phyloP scores from a whole-genome alignment of 2,329 filamentous ascomycete genomes.

The Sarocladiaceae sp. region DNA sequence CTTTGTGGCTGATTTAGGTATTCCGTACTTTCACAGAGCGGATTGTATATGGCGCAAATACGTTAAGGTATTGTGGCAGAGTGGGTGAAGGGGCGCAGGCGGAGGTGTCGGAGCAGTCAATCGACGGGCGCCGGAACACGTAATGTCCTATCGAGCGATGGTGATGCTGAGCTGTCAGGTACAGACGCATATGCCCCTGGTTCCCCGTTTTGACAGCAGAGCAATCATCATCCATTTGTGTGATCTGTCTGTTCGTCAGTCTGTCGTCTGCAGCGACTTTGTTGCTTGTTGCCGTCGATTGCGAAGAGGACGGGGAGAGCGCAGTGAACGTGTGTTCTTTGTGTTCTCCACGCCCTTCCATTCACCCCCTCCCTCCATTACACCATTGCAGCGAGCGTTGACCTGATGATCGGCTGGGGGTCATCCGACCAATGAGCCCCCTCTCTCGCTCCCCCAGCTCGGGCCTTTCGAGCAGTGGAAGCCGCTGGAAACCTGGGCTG shows the following conservation, averaged over 20 bases:
- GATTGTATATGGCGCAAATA: not conserved
- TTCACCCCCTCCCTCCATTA: slow-evolving; percentile 5
- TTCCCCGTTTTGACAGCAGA: not conserved
- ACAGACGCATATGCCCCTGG: not conserved
- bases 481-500: slow-evolving; percentile 8
- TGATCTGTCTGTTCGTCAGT: no score
- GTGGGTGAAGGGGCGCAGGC: not conserved
- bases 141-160: not conserved
- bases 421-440: slow-evolving; percentile 10
- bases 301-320: no score
- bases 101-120: not conserved
- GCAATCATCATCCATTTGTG: no score
- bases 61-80: not conserved
- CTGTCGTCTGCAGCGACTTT: no score
- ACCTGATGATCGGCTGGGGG: slow-evolving; percentile 12
- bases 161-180: slow-evolving; percentile 1
- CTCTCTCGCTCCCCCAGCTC: slow-evolving; percentile 2
- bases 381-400: slow-evolving; percentile 4
- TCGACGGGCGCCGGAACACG: slow-evolving; percentile 7
- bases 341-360: not conserved
- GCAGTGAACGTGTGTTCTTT: no score
- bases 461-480: slow-evolving; percentile 1
- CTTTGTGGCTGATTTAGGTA: not conserved
- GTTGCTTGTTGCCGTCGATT: not conserved
- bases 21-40: not conserved